Conservation (phyloP, 192 early-diverging fungal genomes). For the Coemansia guatemalensis region DNA sequence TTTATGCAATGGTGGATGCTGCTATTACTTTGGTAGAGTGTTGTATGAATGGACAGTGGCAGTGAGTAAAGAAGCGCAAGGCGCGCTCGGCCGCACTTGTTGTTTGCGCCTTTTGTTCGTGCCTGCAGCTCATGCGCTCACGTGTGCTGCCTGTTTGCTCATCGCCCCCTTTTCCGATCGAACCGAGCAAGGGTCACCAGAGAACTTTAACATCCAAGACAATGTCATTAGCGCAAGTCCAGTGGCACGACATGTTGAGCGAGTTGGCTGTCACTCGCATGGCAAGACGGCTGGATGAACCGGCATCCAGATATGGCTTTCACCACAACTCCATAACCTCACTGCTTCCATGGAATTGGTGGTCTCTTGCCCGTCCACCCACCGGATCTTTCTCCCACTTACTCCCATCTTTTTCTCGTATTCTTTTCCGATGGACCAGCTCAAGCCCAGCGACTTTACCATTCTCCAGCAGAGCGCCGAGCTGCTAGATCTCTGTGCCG, state of each 20-base stretch:
- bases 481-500: slow-evolving; percentile 40
- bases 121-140: neutral
- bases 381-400: neutral
- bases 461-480: slow-evolving; percentile 47
- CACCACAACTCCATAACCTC: no score
- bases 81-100: no score
- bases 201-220: no score
- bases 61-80: neutral
- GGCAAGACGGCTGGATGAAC: no score
- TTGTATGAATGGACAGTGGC: neutral
- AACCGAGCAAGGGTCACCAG: no score
- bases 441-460: slow-evolving; percentile 49
- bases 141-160: neutral
- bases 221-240: no score
- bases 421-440: slow-evolving; percentile 27
- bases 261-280: no score
- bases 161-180: no score
- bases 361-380: neutral
- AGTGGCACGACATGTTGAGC: no score
- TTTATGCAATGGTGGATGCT: neutral
- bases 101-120: neutral
- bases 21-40: no score
- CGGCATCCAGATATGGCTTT: no score
- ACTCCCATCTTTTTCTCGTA: neutral
- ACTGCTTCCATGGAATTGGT: no score